Base-by-base conservation (phyloP, 2,329 filamentous ascomycete species). In the Phaeosphaeria sp. region DNA sequence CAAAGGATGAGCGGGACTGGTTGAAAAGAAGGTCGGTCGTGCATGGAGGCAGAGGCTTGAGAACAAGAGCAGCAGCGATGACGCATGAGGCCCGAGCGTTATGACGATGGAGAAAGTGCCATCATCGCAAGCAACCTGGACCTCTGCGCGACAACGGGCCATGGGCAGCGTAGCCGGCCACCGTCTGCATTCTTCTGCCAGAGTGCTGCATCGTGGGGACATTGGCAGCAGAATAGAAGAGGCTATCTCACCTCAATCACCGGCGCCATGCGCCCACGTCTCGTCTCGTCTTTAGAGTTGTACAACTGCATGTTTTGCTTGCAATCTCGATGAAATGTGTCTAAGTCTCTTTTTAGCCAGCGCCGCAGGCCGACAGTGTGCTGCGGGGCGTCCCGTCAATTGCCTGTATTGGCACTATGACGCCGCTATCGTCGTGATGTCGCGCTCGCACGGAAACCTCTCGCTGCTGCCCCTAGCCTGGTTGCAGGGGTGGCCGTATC, bases 161-260 rank as follows among this genome's bases (percentile, higher is more conserved):
- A 18, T 47, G 46, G 47, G 23, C 53, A 53, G 49, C 54, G 46
- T 47, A 22, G 5, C 52, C 52, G 15, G 49, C 44, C 21, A 22
- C 25, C 48, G 43, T 18, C 20, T 41, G 33, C 36, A 46, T 23
- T 30, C 30, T 5, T 27, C 22, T 33, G 33, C 39, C 39, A 46
- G 22, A 18, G 21, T 44, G 48, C 18, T 23, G 55, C 49, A 22
- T 6, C 30, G 13, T 13, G 22, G 30, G 17, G 46, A n/a, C 15
- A 54, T 30, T 46, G 46, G 36, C 18, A 56, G 25, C 27, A 44
- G 3, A 36, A 36, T 5, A 36, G 13, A 27, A 56, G 49, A 46
- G 42, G 27, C 18, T 18, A 11, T 20, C 73, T 70, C 62, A 76
- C 74, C 72, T 75, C 73, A 9, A 76, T 75, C 1, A 75, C 68